Evolutionary conservation across 768 basidiomycete genomes (phyloP), one percentile per base, ranked within the genome.

Genomic region (Boletales sp.): DNA sequence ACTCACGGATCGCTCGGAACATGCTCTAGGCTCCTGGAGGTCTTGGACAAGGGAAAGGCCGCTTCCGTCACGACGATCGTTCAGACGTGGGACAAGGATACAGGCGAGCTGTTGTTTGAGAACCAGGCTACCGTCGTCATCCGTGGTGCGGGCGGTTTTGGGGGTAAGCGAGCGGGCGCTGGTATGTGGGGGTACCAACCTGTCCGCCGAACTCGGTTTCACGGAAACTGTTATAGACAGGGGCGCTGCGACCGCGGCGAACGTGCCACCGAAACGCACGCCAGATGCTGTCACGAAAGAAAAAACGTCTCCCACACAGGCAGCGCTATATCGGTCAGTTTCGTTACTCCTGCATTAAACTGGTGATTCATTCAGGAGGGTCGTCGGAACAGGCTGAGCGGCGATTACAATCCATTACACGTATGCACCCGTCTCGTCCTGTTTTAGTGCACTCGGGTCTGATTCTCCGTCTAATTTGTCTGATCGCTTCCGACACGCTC

Each of bases 61-160:
- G 93, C 94, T 2, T 84, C 92, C 3, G 87, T 97, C 10, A 94
- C 94, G 2, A 74, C 74, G 24, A 72, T 88, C 21, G 81, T 87
- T 5, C 80, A 87, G 57, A 95, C 94, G 3, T 81, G 82, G 60
- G 90, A 98, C 69, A 86, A 87, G 62, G 63, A 63, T 40, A 82
- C 84, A 1, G 94, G 93, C 3, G 74, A 87, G 48, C 70, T 90
- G 46, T 77, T 98, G 47, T 95, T 91, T 63, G 93, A 97, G 71
- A 97, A 91, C 68, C 90, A 94, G 66, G 81, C 84, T 12, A 99
- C 95, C 1, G 75, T 94, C 1, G 89, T 97, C 69, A 83, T 95
- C 54, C 90, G 97, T 48, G 94, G 94, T 2, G 79, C 90, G 21
- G 97, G 97, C n/a, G 94, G 94, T 0, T 97, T 99, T 67, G 92